Percentiles rank a stretch among this genome's conserved stretches.
Evolutionary conservation across 2,329 filamentous ascomycete species (phyloP).

Genomic region (Pseudocercospora musae): DNA sequence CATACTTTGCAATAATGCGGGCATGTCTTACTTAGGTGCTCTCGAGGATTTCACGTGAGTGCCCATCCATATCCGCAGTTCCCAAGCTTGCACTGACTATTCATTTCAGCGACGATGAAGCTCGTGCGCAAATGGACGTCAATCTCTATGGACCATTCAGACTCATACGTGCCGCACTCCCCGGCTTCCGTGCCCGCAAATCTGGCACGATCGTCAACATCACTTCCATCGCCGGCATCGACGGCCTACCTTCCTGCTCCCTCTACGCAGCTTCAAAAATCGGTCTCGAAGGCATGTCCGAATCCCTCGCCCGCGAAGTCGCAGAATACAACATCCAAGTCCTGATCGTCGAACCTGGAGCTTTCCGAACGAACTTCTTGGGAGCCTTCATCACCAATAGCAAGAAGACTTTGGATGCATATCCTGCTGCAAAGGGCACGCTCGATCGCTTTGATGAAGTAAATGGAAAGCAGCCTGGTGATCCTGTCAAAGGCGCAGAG

Average conservation of each 20-base stretch:
- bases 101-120: slow-evolving; percentile 15
- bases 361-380: slow-evolving; percentile 44
- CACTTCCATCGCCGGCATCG: slow-evolving; percentile 21
- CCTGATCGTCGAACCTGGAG: slow-evolving; percentile 44
- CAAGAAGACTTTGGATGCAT: slow-evolving; percentile 11
- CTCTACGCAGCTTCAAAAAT: slow-evolving; percentile 36
- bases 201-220: slow-evolving; percentile 26
- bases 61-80: not conserved
- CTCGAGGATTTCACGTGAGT: slow-evolving; percentile 8
- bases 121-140: slow-evolving; percentile 23
- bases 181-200: slow-evolving; percentile 15
- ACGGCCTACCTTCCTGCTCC: slow-evolving; percentile 17
- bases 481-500: slow-evolving; percentile 38
- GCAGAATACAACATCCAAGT: slow-evolving; percentile 38
- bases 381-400: slow-evolving; percentile 11
- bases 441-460: slow-evolving; percentile 11
- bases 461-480: slow-evolving; percentile 31
- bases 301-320: slow-evolving; percentile 39
- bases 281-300: slow-evolving; percentile 42
- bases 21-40: slow-evolving; percentile 6
- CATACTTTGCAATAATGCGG: slow-evolving; percentile 3
- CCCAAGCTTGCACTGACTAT: not conserved
- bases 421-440: not conserved
- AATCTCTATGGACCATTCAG: slow-evolving; percentile 25
- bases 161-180: slow-evolving; percentile 21